These are phyloP conservation scores for Penicillium griseofulvum DNA, from an alignment of 2,329 filamentous ascomycete species.

Conservation along the genomic window DNA sequence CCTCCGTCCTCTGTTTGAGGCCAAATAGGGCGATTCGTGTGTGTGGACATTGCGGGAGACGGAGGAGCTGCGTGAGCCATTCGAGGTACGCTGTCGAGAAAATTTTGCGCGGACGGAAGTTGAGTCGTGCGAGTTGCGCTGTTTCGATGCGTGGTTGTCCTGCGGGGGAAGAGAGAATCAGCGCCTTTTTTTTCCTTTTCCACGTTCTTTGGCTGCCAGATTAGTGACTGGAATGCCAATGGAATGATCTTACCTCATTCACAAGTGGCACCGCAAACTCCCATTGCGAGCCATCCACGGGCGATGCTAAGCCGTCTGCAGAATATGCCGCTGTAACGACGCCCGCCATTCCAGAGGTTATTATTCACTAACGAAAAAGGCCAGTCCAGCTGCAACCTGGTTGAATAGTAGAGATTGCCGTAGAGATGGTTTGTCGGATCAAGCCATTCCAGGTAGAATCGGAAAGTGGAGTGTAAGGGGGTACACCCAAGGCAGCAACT, in stretches of 20 bases:
- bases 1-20: constrained; percentile 32
- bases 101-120: constrained; percentile 28
- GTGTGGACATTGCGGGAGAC: constrained; percentile 32
- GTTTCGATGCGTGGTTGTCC: constrained; percentile 30
- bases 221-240: not conserved
- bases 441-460: constrained; percentile 32
- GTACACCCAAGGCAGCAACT: constrained; percentile 32
- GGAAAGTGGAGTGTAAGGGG: constrained; percentile 13
- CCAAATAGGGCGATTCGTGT: constrained; percentile 30
- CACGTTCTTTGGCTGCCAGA: not conserved
- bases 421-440: constrained; percentile 16
- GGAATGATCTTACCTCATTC: constrained; percentile 34
- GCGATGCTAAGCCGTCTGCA: constrained; percentile 40
- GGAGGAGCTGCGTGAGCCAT: constrained; percentile 41
- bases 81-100: constrained; percentile 32
- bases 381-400: constrained; percentile 38
- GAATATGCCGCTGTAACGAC: constrained; percentile 40
- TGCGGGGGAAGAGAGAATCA: constrained; percentile 20
- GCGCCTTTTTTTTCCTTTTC: constrained; percentile 2
- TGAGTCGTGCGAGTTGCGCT: constrained; percentile 41
- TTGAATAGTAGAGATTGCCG: constrained; percentile 9
- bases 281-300: constrained; percentile 38
- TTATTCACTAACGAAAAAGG: constrained; percentile 21
- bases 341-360: constrained; percentile 39
- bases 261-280: constrained; percentile 39